phyloP scores from a whole-genome alignment of 2,329 filamentous ascomycete genomes.

The Arachnomyces sp. region DNA sequence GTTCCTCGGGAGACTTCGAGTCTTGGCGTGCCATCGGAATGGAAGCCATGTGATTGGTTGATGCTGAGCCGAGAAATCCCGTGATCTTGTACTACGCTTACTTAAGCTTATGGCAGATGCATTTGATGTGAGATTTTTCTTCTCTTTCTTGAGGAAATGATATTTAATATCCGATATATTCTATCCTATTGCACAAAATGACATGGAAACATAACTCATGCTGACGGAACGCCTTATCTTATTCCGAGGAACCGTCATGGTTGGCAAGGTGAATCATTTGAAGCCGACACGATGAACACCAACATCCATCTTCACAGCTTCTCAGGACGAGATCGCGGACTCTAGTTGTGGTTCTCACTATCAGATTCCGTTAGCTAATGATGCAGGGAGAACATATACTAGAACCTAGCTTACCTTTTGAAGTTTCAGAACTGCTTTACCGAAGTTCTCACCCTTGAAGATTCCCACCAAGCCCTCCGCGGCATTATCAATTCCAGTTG shows the following conservation, averaged over 20 bases:
- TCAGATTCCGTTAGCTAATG: slow-evolving; percentile 3
- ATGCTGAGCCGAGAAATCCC: slow-evolving; percentile 12
- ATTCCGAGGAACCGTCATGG: too few relatives aligned
- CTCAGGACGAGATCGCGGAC: too few relatives aligned
- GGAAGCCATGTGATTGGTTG: slow-evolving; percentile 10
- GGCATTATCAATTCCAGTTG: slow-evolving; percentile 69
- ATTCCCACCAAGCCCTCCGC: slow-evolving; percentile 66
- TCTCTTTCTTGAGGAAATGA: too few relatives aligned
- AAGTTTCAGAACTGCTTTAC: slow-evolving; percentile 73
- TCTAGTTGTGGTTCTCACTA: background rate
- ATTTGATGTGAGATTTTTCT: too few relatives aligned
- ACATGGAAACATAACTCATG: background rate
- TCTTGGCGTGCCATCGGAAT: slow-evolving; percentile 11
- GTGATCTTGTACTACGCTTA: slow-evolving; percentile 4
- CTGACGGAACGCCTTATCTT: too few relatives aligned
- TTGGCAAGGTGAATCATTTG: too few relatives aligned
- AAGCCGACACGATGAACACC: too few relatives aligned
- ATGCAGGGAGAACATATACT: background rate
- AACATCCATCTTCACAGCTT: too few relatives aligned
- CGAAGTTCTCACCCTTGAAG: slow-evolving; percentile 71
- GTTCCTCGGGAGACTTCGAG: slow-evolving; percentile 9
- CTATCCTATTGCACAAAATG: too few relatives aligned
- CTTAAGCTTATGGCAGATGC: too few relatives aligned
- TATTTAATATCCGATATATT: too few relatives aligned
- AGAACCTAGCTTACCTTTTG: slow-evolving; percentile 25